These are phyloP conservation scores for Candida anutae DNA, from an alignment of 1,139 yeast species.

Conservation along the genomic window DNA sequence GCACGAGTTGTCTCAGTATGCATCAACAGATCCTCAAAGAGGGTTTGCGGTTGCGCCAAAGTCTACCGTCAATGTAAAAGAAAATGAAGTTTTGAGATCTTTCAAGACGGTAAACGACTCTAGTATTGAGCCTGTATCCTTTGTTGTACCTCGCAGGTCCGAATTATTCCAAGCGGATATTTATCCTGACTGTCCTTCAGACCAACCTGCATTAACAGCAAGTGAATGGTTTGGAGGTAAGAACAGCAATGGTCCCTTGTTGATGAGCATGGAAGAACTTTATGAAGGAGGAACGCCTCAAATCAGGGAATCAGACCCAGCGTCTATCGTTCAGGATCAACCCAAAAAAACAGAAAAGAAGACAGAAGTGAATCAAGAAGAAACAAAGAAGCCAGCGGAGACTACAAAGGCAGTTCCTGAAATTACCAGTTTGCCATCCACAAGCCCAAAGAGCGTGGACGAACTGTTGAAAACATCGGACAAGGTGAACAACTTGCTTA, in stretches of 20 bases:
- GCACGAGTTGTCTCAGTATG: constrained; percentile 75
- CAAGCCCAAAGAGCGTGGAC: constrained; percentile 22
- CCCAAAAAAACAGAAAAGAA: constrained; percentile 8
- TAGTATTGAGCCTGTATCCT: constrained; percentile 80
- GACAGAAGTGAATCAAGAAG: constrained; percentile 4
- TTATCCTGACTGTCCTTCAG: constrained; percentile 85
- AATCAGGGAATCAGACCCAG: constrained; percentile 28
- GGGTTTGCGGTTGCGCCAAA: constrained; percentile 92
- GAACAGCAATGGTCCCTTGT: constrained; percentile 71
- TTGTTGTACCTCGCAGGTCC: constrained; percentile 86
- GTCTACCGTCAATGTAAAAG: constrained; percentile 65
- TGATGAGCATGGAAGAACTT: constrained; percentile 66
- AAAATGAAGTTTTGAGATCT: constrained; percentile 74
- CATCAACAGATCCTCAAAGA: constrained; percentile 88
- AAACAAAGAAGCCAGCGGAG: constrained; percentile 5
- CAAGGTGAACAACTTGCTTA: constrained; percentile 29
- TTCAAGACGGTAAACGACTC: constrained; percentile 82
- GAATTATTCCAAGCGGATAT: constrained; percentile 91
- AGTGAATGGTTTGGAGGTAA: constrained; percentile 77
- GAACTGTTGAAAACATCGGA: constrained; percentile 33
- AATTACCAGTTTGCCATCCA: constrained; percentile 8
- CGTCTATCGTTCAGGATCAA: constrained; percentile 19
- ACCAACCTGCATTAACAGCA: constrained; percentile 68
- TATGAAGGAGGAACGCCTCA: constrained; percentile 66
- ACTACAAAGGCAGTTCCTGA: constrained; percentile 4